phyloP scores from a whole-genome alignment of 1,284 basidiomycete genomes.

The Papiliotrema laurentii region DNA sequence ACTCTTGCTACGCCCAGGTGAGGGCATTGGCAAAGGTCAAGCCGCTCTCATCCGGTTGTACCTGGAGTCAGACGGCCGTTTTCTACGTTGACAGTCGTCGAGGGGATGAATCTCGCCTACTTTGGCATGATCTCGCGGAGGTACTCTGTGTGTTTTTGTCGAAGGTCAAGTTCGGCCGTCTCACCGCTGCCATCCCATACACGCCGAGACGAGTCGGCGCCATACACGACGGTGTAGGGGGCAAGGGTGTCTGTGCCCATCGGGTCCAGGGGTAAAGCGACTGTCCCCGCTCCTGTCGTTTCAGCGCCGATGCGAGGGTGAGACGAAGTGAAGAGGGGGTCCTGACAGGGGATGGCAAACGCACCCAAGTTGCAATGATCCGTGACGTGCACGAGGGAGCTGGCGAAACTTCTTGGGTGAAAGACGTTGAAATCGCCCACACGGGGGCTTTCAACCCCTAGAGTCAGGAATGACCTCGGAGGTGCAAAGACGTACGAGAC shows the following conservation, averaged over 20 bases:
- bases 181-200: conserved; percentile 82
- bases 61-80: conserved; percentile 8
- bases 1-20: neutral
- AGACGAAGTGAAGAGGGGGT: conserved; percentile 33
- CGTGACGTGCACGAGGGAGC: conserved; percentile 69
- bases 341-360: too few species aligned
- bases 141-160: conserved; percentile 85
- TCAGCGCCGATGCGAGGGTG: conserved; percentile 32
- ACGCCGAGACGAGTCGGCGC: conserved; percentile 64
- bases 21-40: too few species aligned
- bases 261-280: conserved; percentile 7
- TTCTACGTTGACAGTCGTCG: neutral
- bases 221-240: conserved; percentile 82
- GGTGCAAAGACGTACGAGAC: conserved; percentile 61
- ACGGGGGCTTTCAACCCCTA: conserved; percentile 76
- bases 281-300: conserved; percentile 11
- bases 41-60: conserved; percentile 19
- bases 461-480: conserved; percentile 1
- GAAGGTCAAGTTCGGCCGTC: conserved; percentile 73
- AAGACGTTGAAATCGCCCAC: conserved; percentile 83
- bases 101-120: conserved; percentile 43
- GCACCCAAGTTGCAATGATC: conserved; percentile 77
- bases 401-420: conserved; percentile 70
- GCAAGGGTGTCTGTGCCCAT: conserved; percentile 58
- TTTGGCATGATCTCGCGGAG: conserved; percentile 83